These are phyloP conservation scores for Rhamnella rubrinervis DNA, from an alignment of 331 rosid genomes.

Conservation along the genomic window DNA sequence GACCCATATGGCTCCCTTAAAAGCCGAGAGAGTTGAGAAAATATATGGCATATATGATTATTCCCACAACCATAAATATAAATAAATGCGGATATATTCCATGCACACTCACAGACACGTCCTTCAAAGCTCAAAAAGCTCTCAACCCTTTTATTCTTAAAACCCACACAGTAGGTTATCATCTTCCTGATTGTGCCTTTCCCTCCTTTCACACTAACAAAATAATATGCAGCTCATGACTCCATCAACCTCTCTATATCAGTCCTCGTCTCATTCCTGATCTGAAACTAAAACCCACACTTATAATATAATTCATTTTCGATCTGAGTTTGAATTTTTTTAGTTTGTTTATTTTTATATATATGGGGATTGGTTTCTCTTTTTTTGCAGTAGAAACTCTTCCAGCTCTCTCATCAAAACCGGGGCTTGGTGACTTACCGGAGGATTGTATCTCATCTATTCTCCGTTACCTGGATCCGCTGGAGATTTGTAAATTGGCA, in stretches of 20 bases:
- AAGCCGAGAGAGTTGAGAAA: not conserved
- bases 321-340: not conserved
- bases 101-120: constrained; percentile 48
- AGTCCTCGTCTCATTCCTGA: constrained; percentile 18
- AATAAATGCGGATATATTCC: constrained; percentile 4
- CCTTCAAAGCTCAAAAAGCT: constrained; percentile 29
- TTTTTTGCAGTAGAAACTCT: not conserved
- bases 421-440: constrained; percentile 60
- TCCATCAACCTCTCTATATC: constrained; percentile 19
- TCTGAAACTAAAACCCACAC: constrained; percentile 5
- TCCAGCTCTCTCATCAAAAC: constrained; percentile 11
- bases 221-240: constrained; percentile 15
- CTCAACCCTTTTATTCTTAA: constrained; percentile 27
- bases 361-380: constrained; percentile 59
- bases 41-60: not conserved
- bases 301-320: not conserved
- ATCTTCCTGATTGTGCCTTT: constrained; percentile 5
- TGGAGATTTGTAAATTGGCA: constrained; percentile 71
- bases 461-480: constrained; percentile 53
- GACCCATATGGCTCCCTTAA: too few species aligned
- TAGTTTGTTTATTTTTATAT: constrained; percentile 9
- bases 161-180: constrained; percentile 1
- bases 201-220: constrained; percentile 7
- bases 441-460: constrained; percentile 63
- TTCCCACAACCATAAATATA: not conserved